phyloP scores from a whole-genome alignment of 2,329 filamentous ascomycete species.

The Epichloe coenophiala region DNA sequence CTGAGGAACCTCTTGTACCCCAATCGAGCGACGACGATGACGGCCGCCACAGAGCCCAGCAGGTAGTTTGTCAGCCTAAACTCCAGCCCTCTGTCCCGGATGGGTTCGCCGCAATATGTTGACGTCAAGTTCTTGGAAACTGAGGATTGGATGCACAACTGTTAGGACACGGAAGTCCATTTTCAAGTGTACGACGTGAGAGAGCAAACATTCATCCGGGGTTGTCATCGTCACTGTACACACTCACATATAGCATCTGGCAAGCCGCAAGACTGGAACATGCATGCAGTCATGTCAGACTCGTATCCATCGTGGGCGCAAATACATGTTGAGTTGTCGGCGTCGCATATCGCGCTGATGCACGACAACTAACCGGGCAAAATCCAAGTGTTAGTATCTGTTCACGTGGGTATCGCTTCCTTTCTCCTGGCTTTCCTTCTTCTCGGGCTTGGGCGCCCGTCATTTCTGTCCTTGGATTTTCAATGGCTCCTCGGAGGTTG shows the following conservation, averaged over 20 bases:
- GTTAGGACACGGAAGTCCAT: too few relatives aligned
- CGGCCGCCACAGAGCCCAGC: conserved; percentile 17
- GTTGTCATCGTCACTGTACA: background rate
- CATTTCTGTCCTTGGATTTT: too few relatives aligned
- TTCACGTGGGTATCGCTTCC: too few relatives aligned
- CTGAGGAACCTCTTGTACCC: conserved; percentile 14
- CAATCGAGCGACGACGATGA: conserved; percentile 23
- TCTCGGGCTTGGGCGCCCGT: too few relatives aligned
- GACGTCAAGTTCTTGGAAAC: conserved; percentile 10
- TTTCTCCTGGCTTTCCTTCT: too few relatives aligned
- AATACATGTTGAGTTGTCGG: conserved; percentile 9
- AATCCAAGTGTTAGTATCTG: background rate
- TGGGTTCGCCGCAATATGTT: conserved; percentile 9
- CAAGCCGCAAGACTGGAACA: conserved; percentile 8
- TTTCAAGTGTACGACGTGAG: too few relatives aligned
- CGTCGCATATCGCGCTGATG: conserved; percentile 6
- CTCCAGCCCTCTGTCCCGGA: conserved; percentile 15
- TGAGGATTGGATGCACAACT: background rate
- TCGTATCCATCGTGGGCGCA: conserved; percentile 2
- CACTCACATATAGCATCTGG: conserved; percentile 2
- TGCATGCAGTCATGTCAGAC: conserved; percentile 12
- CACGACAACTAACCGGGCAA: conserved; percentile 9
- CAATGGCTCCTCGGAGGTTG: background rate
- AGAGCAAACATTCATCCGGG: too few relatives aligned
- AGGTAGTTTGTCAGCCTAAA: conserved; percentile 17